Evolutionary conservation across 1,284 basidiomycete genomes (phyloP).

Genomic region (Cutaneotrichosporon mucoides): DNA sequence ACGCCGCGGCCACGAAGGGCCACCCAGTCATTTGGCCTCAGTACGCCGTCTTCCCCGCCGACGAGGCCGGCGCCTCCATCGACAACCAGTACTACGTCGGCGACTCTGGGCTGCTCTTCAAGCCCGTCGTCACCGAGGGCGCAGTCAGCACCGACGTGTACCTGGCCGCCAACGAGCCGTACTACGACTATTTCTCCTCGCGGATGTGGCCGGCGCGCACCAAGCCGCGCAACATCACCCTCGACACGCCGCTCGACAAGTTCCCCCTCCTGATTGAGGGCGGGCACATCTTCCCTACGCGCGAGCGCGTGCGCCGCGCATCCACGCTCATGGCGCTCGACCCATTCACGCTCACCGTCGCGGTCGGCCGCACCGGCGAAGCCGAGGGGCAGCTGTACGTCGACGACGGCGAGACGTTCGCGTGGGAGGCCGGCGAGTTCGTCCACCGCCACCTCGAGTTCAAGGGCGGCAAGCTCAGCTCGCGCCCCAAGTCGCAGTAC

Average conservation of each 20-base stretch:
- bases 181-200: constrained; percentile 88
- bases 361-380: constrained; percentile 61
- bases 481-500: constrained; percentile 10
- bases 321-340: constrained; percentile 85
- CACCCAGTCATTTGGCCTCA: constrained; percentile 85
- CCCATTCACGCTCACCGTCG: constrained; percentile 87
- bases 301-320: constrained; percentile 79
- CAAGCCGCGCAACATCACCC: constrained; percentile 63
- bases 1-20: constrained; percentile 73
- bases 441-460: constrained; percentile 76
- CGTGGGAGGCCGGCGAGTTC: constrained; percentile 70
- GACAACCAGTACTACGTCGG: constrained; percentile 96
- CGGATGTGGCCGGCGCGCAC: constrained; percentile 62
- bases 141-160: constrained; percentile 71
- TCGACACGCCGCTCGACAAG: constrained; percentile 71
- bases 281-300: constrained; percentile 82
- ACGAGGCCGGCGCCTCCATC: constrained; percentile 74
- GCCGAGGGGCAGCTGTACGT: constrained; percentile 87
- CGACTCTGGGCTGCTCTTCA: constrained; percentile 80
- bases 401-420: constrained; percentile 88
- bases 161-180: constrained; percentile 82
- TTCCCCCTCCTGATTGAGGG: constrained; percentile 86
- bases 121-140: constrained; percentile 78
- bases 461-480: constrained; percentile 48
- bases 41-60: constrained; percentile 86